Base-by-base conservation (phyloP, 768 basidiomycete species). In the Panellus pusillus region DNA sequence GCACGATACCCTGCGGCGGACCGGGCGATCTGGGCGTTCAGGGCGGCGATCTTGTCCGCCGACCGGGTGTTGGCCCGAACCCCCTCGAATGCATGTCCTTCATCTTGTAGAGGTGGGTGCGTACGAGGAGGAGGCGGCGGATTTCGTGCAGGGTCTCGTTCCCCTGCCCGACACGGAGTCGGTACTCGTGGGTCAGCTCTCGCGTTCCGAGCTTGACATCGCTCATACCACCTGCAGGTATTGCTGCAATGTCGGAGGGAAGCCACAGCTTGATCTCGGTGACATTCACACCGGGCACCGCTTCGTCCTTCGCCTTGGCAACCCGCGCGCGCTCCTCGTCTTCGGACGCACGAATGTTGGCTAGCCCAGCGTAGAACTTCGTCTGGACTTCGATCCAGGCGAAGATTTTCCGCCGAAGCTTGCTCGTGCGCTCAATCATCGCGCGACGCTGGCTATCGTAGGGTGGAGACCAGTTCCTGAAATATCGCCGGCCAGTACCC, bases 91-190 rank as follows among this genome's bases (percentile, higher is more conserved):
- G 20, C 17, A 9, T 38, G n/a, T 51, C 47, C 44, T 63, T 61
- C 20, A 37, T 32, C 29, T 57, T 51, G 20, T 55, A 63, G 7
- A 58, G 24, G 40, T 63, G 60, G 0, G 59, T 50, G 1, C 24
- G 43, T 19, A 58, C 45, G 14, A 54, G 51, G 24, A 67, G 44
- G n/a, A 61, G 53, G 9, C 44, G 31, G 4, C 60, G 46, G 11
- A 66, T 32, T 6, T 63, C 58, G 14, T 57, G 47, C 8, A 66
- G 50, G 3, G 52, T 36, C 17, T 58, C 58, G n/a, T 50, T 14
- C 0, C 55, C 61, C 29, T 65, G 54, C 9, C 40, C 60, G 27
- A 42, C 38, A 4, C 59, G 57, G 6, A 65, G 32, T 6, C 43
- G 36, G 46, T 48, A 57, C 41, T 67, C 66, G 38, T 50, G 35